phyloP scores from a whole-genome alignment of 139 green algal genomes.

The Eudorina sp. region DNA sequence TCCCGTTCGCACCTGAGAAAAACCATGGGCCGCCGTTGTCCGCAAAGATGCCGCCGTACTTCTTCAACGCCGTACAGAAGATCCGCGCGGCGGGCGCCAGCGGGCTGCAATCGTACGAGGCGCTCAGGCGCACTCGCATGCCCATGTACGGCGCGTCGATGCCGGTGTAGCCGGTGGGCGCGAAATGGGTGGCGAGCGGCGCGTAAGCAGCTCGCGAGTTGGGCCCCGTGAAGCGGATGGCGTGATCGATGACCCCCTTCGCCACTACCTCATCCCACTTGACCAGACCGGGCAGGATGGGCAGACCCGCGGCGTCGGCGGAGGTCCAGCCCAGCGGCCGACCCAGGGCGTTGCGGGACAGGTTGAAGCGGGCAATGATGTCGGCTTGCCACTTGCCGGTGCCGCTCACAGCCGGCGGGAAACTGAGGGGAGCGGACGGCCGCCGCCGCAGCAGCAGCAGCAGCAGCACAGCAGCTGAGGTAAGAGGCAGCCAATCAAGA shows the following conservation, averaged over 20 bases:
- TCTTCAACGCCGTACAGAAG: slow-evolving; percentile 54
- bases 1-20: slow-evolving; percentile 39
- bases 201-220: slow-evolving; percentile 36
- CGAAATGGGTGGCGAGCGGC: slow-evolving; percentile 51
- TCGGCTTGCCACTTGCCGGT: slow-evolving; percentile 35
- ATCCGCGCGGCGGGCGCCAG: slow-evolving; percentile 28
- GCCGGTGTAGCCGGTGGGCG: slow-evolving; percentile 15
- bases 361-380: slow-evolving; percentile 21
- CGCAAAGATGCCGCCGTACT: slow-evolving; percentile 59
- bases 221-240: slow-evolving; percentile 59
- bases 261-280: slow-evolving; percentile 32
- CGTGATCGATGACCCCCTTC: slow-evolving; percentile 48
- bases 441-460: too few species aligned
- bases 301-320: slow-evolving; percentile 56
- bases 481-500: too few species aligned
- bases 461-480: too few species aligned
- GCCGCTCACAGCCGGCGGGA: neutral
- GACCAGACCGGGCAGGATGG: slow-evolving; percentile 50
- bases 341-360: slow-evolving; percentile 31
- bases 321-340: slow-evolving; percentile 60
- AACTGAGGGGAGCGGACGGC: too few species aligned
- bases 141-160: slow-evolving; percentile 56
- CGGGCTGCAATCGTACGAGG: slow-evolving; percentile 35
- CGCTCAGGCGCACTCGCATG: slow-evolving; percentile 50
- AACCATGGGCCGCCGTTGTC: slow-evolving; percentile 59